Evolutionary conservation across 2,329 filamentous ascomycete genomes (phyloP), one percentile per base, ranked within the genome.

Genomic region (Iodosphaeria phyllophila): DNA sequence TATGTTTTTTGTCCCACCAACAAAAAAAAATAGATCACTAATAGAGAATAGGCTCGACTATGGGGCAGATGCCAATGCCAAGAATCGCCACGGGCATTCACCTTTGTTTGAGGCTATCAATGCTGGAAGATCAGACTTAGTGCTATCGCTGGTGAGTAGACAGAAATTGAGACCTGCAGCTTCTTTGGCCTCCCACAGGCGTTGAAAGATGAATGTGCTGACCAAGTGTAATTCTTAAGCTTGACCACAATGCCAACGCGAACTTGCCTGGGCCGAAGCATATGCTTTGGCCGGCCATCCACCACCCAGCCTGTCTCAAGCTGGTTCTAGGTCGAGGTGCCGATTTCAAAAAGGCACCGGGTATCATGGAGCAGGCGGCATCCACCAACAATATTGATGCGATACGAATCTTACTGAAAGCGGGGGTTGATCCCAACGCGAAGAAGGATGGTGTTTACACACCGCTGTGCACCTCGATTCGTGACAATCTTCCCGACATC

Each of bases 261-360:
- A 78, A 79, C 40, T 50, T 76, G 5, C 73, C 73, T 2, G 71
- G 67, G 1, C 70, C 71, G 8, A 74, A 75, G 43, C 66, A 77
- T 47, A 63, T 71, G 46, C 55, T 78, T 13, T 73, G 72, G 72
- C 67, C 69, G 2, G 56, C 70, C 1, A 62, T 60, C 0, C 65
- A 69, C 44, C 57, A 71, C 25, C 53, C 69, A 0, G 46, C 53
- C 6, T 70, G 64, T 30, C 48, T 77, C 16, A 55, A 65, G 35
- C 43, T 71, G 2, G 52, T 78, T 11, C 58, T 75, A 1, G 34
- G 48, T 3, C 60, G 62, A 14, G 70, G 69, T 2, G 70, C 69
- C 3, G 66, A 74, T 32, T 46, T 47, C 37, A 64, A 58, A 41
- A 73, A 70, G 44, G 50, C 57, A 0, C 66, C 69, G 0, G 69